phyloP scores from a whole-genome alignment of 306 rosid genomes.

The Styphnolobium japonicum region DNA sequence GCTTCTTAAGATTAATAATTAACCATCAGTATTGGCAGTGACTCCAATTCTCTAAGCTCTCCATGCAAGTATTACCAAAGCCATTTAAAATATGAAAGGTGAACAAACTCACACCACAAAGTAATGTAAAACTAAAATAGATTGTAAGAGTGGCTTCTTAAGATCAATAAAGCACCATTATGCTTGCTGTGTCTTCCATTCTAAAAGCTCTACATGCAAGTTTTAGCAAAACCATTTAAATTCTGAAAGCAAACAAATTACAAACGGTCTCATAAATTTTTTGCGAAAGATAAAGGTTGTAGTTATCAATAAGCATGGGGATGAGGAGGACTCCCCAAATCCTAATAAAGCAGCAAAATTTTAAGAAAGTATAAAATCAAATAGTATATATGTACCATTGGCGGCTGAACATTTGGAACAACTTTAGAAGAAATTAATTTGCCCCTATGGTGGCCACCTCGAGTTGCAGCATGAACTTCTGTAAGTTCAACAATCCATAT shows the following conservation, averaged over 20 bases:
- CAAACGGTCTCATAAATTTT: neutral
- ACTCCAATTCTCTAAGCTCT: neutral
- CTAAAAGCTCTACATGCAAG: neutral
- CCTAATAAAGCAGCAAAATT: neutral
- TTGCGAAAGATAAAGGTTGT: neutral
- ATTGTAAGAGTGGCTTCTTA: neutral
- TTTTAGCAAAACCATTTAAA: neutral
- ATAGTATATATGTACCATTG: constrained; percentile 49
- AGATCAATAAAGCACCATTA: neutral
- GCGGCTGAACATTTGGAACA: constrained; percentile 77
- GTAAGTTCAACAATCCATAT: constrained; percentile 62
- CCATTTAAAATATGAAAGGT: neutral
- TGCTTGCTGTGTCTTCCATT: neutral
- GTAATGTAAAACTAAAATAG: constrained; percentile 1
- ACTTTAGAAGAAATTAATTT: constrained; percentile 56
- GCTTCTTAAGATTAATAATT: neutral
- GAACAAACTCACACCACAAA: neutral
- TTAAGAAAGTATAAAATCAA: neutral
- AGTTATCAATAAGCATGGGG: neutral
- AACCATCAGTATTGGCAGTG: neutral
- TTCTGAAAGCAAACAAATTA: neutral
- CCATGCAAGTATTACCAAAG: neutral
- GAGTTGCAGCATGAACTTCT: constrained; percentile 71
- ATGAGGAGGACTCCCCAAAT: neutral
- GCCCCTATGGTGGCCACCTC: constrained; percentile 82